Conservation (phyloP, 495 filamentous ascomycete genomes). For the Thozetella sp. region DNA sequence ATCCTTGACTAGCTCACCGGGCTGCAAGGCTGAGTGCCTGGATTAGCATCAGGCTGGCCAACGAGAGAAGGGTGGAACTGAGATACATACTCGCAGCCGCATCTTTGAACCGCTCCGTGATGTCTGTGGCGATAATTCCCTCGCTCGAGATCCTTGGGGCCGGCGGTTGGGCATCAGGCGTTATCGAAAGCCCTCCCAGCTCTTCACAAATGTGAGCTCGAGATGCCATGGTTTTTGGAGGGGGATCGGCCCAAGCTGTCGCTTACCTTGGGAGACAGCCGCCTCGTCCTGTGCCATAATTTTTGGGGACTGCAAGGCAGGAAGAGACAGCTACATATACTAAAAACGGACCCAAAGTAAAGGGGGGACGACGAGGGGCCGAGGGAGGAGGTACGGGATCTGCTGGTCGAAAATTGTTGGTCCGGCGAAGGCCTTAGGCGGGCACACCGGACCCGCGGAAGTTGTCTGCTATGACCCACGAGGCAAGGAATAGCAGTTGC, state of each 20-base stretch:
- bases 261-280: slow-evolving; percentile 9
- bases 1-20: slow-evolving; percentile 91
- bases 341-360: too few species aligned
- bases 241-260: neutral
- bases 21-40: slow-evolving; percentile 61
- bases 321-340: too few species aligned
- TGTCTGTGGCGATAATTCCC: slow-evolving; percentile 66
- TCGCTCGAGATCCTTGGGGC: slow-evolving; percentile 39
- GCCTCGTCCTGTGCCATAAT: slow-evolving; percentile 12
- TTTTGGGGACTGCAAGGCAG: neutral
- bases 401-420: neutral
- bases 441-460: neutral
- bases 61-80: neutral
- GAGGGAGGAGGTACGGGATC: too few species aligned
- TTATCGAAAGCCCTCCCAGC: slow-evolving; percentile 19
- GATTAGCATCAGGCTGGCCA: slow-evolving; percentile 13
- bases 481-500: neutral
- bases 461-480: neutral
- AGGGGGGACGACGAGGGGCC: too few species aligned
- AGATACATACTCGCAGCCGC: slow-evolving; percentile 66
- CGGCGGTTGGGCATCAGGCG: slow-evolving; percentile 23
- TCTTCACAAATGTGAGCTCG: slow-evolving; percentile 8
- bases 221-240: neutral
- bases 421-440: neutral
- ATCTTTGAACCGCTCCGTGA: slow-evolving; percentile 73